phyloP scores from a whole-genome alignment of 768 basidiomycete genomes.

The Pulveroboletus sp. region DNA sequence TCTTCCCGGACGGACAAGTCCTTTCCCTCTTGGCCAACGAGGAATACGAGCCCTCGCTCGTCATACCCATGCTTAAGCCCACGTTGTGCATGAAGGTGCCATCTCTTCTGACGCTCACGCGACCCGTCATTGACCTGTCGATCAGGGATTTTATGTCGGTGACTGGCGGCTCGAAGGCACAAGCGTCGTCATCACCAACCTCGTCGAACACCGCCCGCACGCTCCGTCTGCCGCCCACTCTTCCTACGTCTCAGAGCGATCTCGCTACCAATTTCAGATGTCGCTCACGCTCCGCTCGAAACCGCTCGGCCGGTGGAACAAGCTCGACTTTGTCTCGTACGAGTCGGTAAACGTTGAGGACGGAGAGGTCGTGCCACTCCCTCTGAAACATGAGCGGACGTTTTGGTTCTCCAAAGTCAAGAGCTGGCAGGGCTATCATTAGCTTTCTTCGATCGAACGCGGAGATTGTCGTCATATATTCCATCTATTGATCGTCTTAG shows the following conservation, averaged over 20 bases:
- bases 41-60: conserved; percentile 60
- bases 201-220: conserved; percentile 44
- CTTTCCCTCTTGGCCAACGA: conserved; percentile 84
- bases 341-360: conserved; percentile 71
- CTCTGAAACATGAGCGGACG: conserved; percentile 80
- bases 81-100: conserved; percentile 72
- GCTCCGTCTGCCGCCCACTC: conserved; percentile 1
- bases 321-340: conserved; percentile 69
- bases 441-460: too few relatives aligned
- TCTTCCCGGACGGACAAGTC: conserved; percentile 83
- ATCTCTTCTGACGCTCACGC: neutral
- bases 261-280: conserved; percentile 75
- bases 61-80: conserved; percentile 75
- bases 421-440: conserved; percentile 45
- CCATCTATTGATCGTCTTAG: neutral
- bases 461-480: too few relatives aligned
- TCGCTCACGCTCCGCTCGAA: conserved; percentile 64
- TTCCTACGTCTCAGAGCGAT: too few relatives aligned
- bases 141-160: conserved; percentile 72
- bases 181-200: conserved; percentile 56
- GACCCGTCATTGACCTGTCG: conserved; percentile 1
- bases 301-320: conserved; percentile 78
- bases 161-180: conserved; percentile 67
- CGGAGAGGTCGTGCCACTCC: conserved; percentile 66
- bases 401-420: conserved; percentile 93